Conservation (phyloP, 768 basidiomycete genomes). For the Boletellus ananiceps region DNA sequence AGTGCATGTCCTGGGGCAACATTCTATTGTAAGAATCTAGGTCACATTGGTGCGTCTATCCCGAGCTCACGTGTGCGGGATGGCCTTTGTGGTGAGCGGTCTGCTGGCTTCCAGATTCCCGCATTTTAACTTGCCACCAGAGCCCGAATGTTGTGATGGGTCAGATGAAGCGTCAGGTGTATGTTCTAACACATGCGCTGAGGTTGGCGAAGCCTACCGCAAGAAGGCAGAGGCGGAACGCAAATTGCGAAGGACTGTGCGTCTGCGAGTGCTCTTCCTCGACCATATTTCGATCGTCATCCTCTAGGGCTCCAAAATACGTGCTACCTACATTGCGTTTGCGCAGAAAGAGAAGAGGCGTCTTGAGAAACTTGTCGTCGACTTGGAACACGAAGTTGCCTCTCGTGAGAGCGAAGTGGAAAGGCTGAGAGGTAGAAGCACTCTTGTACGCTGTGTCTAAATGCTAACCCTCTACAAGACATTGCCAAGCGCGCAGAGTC, state of each 20-base stretch:
- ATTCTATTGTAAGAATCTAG: conserved; percentile 86
- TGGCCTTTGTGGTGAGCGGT: conserved; percentile 80
- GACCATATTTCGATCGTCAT: background rate
- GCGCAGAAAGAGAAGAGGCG: conserved; percentile 88
- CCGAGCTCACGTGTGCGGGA: conserved; percentile 83
- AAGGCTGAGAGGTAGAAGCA: conserved; percentile 56
- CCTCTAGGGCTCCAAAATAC: conserved; percentile 82
- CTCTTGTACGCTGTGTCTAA: background rate
- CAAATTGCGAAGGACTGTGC: conserved; percentile 76
- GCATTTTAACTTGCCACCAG: conserved; percentile 38
- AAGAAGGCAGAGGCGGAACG: conserved; percentile 66
- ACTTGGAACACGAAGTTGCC: conserved; percentile 53
- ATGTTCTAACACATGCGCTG: conserved; percentile 73
- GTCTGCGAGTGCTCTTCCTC: conserved; percentile 20
- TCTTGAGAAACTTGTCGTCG: conserved; percentile 59
- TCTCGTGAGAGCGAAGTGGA: conserved; percentile 67
- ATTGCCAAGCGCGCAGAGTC: conserved; percentile 76
- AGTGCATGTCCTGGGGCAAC: conserved; percentile 70
- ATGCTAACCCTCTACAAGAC: conserved; percentile 40
- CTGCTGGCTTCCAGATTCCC: background rate
- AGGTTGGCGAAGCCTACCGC: conserved; percentile 67
- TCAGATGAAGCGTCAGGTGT: conserved; percentile 84
- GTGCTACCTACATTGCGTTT: conserved; percentile 79
- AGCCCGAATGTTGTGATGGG: conserved; percentile 92
- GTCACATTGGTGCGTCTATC: conserved; percentile 80